Evolutionary conservation across 495 filamentous ascomycete species (phyloP), one percentile per base, ranked within the genome.

Genomic region (Trichocladium antarcticum): DNA sequence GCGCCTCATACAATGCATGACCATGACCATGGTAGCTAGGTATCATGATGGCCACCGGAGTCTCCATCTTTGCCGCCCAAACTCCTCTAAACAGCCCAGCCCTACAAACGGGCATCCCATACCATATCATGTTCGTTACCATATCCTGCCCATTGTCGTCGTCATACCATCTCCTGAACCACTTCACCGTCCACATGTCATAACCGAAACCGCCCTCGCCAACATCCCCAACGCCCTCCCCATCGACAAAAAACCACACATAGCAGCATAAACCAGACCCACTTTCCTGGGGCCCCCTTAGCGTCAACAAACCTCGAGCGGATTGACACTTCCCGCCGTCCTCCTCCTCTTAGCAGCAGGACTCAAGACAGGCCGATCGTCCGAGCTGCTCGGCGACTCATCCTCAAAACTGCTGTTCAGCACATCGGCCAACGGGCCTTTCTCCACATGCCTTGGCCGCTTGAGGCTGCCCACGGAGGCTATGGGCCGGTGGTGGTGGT

Each of bases 391-490:
- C 14, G 59, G 52, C 12, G 45, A 24, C 12, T 65, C 61, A 27
- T 63, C 60, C 44, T 65, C 62, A 38, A 68, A 68, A 50, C 61
- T 68, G 47, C 57, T 61, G 42, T 62, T 64, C 6, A 60, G 44
- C 32, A 61, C 49, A 15, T 57, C 59, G 3, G 50, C 55, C 9
- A 66, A 39, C 9, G 56, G 52, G 6, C 55, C 49, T 31, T 51
- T 50, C 37, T 60, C 57, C 9, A 37, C 32, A 9, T 53, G 53
- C 22, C 50, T n/a, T n/a, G n/a, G 53, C 15, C 64, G 49, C 57
- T 64, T 65, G 32, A 55, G 48, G 24, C 12, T 56, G 5, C 21
- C 22, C 34, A 34, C 29, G 35, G 9, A 32, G 19, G 31, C 4
- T n/a, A 29, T 45, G 37, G 5, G 31, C 2, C 31, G 31, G 7